Evolutionary conservation across 352 stramenopile genomes (phyloP).

Genomic region (Blastocystis sp.): DNA sequence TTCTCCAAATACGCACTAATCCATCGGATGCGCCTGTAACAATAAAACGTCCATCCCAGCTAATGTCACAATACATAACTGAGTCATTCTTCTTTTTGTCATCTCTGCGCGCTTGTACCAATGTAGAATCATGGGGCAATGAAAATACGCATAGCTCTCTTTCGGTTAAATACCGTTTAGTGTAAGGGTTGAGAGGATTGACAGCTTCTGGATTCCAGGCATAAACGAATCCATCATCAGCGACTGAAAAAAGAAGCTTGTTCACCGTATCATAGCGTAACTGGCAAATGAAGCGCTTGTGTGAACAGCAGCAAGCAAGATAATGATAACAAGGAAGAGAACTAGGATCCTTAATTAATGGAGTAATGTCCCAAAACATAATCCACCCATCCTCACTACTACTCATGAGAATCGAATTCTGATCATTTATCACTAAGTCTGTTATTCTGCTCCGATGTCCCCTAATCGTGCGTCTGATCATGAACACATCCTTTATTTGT

Average conservation of each 20-base stretch:
- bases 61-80: conserved; percentile 34
- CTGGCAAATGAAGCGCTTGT: not conserved
- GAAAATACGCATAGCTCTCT: not conserved
- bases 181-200: not conserved
- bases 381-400: conserved; percentile 27
- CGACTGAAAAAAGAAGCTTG: conserved; percentile 34
- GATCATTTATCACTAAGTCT: not conserved
- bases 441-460: conserved; percentile 43
- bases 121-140: not conserved
- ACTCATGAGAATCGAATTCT: conserved; percentile 26
- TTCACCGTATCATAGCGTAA: conserved; percentile 2
- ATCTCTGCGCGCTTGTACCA: not conserved
- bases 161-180: not conserved
- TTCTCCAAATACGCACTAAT: not conserved
- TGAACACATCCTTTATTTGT: not conserved
- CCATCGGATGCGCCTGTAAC: not conserved
- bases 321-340: not conserved
- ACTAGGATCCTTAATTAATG: not conserved
- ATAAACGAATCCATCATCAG: not conserved
- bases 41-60: not conserved
- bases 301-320: not conserved
- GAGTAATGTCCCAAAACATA: conserved; percentile 50
- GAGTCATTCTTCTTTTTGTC: not conserved
- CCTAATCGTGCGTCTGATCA: not conserved
- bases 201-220: not conserved